Evolutionary conservation across 352 stramenopile genomes (phyloP), one percentile per base, ranked within the genome.

Genomic region (Phytophthora aleatoria): DNA sequence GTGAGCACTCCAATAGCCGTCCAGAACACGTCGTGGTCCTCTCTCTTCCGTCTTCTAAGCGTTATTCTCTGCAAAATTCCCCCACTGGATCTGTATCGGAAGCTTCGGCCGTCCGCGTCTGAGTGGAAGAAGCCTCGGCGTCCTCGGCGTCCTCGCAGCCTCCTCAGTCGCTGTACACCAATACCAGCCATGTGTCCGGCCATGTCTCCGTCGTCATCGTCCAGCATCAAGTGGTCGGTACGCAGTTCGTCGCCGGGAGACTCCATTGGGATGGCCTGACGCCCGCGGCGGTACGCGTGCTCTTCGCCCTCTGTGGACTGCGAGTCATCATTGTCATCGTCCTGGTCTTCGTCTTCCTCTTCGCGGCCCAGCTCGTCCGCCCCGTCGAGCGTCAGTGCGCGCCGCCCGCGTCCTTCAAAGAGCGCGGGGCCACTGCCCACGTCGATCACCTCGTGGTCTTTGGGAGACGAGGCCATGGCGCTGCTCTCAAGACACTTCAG

Each of bases 21-120:
- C 87, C 87, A 95, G 56, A 95, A 95, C 65, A 74, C 56, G 47
- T 88, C 76, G 47, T 80, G 62, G 53, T 84, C 69, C 13, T 79
- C 64, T 51, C 73, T 58, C 36, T 83, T 84, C 30, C 85, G 82
- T 42, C 73, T 76, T 0, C 83, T 73, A 8, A 94, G 79, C 26
- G 78, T 84, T 31, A 94, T 84, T 39, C 81, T 71, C 33, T 81
- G 69, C 27, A 86, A 49, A 42, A 87, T 78, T 0, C 67, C 74
- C 2, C 71, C 67, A n/a, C 74, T 72, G 3, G 74, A 74, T 12
- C 74, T 61, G 30, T 76, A 69, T 3, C 74, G 54, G 53, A 71
- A 69, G 63, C 64, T 77, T 48, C 51, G 55, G 12, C 31, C 43
- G 0, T 67, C 62, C 13, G 52, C 24, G 16, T 72, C 53, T 3